Evolutionary conservation across 176 grass and related monocot species (phyloP).

Genomic region (Paspalum vaginatum): DNA sequence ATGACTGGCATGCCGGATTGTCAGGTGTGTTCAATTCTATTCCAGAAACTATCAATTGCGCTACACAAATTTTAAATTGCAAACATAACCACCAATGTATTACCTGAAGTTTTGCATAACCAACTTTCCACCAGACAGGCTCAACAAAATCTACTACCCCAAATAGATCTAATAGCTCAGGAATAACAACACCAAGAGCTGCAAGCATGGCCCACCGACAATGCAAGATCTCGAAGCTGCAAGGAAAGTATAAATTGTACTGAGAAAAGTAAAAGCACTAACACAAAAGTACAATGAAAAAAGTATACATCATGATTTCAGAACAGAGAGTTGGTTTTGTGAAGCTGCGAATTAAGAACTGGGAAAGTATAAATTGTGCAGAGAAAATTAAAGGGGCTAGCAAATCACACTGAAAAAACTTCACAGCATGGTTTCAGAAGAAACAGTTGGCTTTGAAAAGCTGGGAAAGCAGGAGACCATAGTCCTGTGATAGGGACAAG

Average conservation of each 20-base stretch:
- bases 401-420: not conserved
- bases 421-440: not conserved
- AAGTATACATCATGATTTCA: not conserved
- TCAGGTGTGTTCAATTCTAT: not conserved
- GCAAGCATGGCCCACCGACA: constrained; percentile 96
- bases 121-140: constrained; percentile 97
- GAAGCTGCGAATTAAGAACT: constrained; percentile 13
- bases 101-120: constrained; percentile 97
- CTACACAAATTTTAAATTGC: not conserved
- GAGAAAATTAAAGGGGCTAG: not conserved
- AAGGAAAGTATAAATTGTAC: constrained; percentile 5
- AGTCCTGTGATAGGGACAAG: not conserved
- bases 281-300: not conserved
- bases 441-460: constrained; percentile 6
- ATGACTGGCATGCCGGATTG: not conserved
- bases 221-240: constrained; percentile 97
- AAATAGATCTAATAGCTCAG: constrained; percentile 81
- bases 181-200: constrained; percentile 79
- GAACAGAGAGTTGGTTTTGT: not conserved
- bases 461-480: not conserved
- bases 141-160: constrained; percentile 84
- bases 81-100: not conserved
- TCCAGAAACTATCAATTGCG: not conserved
- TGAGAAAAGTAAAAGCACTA: not conserved
- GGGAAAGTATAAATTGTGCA: constrained; percentile 2